phyloP scores from a whole-genome alignment of 73 alveolate species.

The Blepharisma japonicum region DNA sequence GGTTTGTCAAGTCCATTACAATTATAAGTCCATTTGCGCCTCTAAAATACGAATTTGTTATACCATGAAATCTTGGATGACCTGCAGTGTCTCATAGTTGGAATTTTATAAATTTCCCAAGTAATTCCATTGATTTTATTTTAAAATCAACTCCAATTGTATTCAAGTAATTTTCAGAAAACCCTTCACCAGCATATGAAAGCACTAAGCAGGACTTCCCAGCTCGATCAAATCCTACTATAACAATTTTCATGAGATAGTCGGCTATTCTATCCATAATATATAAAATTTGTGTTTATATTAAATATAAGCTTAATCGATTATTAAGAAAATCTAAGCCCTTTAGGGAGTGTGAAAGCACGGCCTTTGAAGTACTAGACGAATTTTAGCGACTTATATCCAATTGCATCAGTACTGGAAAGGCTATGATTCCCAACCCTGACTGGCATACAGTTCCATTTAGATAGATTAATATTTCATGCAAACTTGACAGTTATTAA shows the following conservation, averaged over 20 bases:
- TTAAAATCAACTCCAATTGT: background rate
- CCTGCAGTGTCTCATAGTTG: conserved; percentile 53
- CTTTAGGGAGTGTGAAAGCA: too few relatives aligned
- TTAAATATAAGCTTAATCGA: too few relatives aligned
- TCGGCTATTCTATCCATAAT: background rate
- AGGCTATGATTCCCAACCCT: too few relatives aligned
- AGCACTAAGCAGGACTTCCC: background rate
- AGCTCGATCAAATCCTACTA: background rate
- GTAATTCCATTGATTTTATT: background rate
- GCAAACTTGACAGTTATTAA: too few relatives aligned
- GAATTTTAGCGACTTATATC: too few relatives aligned
- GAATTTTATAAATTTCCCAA: background rate
- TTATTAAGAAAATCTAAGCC: too few relatives aligned
- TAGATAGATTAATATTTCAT: too few relatives aligned
- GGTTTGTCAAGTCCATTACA: conserved; percentile 49
- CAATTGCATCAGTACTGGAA: too few relatives aligned
- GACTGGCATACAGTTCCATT: too few relatives aligned
- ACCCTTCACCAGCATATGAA: background rate
- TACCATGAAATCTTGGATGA: conserved; percentile 33
- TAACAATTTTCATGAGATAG: background rate
- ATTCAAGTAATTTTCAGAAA: background rate
- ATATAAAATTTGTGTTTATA: too few relatives aligned
- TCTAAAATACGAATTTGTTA: conserved; percentile 47
- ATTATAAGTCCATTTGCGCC: conserved; percentile 51
- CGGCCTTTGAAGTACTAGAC: too few relatives aligned